A percentile compares a stretch with the other conserved stretches of the same genome.
Conservation (phyloP, 805 yeast species). For the Starmerella stellata region DNA sequence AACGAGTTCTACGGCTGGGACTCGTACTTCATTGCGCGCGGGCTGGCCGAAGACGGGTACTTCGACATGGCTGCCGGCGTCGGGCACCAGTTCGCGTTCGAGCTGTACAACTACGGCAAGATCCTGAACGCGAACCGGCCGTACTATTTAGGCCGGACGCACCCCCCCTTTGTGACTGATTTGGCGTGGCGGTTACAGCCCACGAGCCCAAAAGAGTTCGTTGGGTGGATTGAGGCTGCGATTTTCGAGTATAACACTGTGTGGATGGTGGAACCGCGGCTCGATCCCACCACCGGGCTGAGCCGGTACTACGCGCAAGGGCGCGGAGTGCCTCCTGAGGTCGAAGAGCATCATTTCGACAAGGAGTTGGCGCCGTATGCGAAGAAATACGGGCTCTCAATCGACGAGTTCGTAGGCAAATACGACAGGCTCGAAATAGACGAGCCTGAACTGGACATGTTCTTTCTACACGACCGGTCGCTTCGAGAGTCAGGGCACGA, state of each 20-base stretch:
- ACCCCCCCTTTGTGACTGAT: conserved; percentile 92
- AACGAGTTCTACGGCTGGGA: conserved; percentile 98
- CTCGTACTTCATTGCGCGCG: conserved; percentile 79
- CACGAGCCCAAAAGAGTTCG: conserved; percentile 33
- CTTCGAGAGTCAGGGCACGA: conserved; percentile 96
- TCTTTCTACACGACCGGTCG: conserved; percentile 80
- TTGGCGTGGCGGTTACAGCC: conserved; percentile 58
- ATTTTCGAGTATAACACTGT: conserved; percentile 68
- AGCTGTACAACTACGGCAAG: conserved; percentile 78
- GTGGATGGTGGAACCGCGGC: conserved; percentile 62
- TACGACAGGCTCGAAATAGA: conserved; percentile 49
- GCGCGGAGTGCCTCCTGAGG: conserved; percentile 88
- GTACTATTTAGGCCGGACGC: conserved; percentile 78
- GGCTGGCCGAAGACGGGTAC: conserved; percentile 49
- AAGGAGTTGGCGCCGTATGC: conserved; percentile 52
- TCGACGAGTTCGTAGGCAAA: conserved; percentile 46
- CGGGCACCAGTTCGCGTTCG: conserved; percentile 83
- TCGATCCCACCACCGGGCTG: conserved; percentile 54
- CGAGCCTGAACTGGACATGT: conserved; percentile 75
- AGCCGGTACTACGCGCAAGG: conserved; percentile 87
- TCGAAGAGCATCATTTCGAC: conserved; percentile 76
- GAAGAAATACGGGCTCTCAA: conserved; percentile 36
- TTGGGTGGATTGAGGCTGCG: conserved; percentile 58
- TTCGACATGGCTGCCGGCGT: conserved; percentile 66
- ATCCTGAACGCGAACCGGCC: conserved; percentile 86